Conservation (phyloP, 768 basidiomycete species). For the Hemileccinum impolitum region DNA sequence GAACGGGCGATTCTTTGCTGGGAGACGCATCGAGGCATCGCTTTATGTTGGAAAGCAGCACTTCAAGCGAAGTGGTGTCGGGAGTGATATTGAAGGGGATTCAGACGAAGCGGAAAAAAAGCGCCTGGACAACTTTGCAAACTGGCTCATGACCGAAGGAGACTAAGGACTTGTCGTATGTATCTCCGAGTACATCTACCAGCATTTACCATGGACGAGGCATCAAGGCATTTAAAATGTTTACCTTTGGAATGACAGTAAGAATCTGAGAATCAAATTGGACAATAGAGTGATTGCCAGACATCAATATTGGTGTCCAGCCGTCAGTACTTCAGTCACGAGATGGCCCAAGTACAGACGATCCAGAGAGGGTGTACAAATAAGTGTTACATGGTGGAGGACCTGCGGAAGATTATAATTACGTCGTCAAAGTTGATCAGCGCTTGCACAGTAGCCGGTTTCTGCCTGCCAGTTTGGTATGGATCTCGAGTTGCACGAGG, state of each 20-base stretch:
- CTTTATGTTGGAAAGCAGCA: constrained; percentile 79
- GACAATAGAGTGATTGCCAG: too few relatives aligned
- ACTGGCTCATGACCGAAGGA: constrained; percentile 82
- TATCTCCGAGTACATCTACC: constrained; percentile 4
- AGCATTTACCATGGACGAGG: neutral
- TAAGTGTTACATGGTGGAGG: too few relatives aligned
- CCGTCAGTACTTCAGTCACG: too few relatives aligned
- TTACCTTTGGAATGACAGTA: neutral
- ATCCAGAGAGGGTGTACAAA: too few relatives aligned
- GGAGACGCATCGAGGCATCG: constrained; percentile 76
- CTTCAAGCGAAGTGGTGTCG: constrained; percentile 71
- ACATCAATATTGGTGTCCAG: too few relatives aligned
- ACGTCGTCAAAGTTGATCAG: too few relatives aligned
- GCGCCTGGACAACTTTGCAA: constrained; percentile 82
- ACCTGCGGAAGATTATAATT: too few relatives aligned
- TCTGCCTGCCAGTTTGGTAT: too few relatives aligned
- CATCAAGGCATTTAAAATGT: neutral
- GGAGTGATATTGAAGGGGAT: constrained; percentile 59
- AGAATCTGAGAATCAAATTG: too few relatives aligned
- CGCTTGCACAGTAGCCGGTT: too few relatives aligned
- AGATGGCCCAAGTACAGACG: too few relatives aligned
- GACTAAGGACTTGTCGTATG: constrained; percentile 39
- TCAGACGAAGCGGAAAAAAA: constrained; percentile 76
- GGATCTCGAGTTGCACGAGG: too few relatives aligned
- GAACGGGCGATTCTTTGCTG: constrained; percentile 89